Evolutionary conservation across 2,329 filamentous ascomycete species (phyloP).

Genomic region (Hymenoscyphus fraxineus): DNA sequence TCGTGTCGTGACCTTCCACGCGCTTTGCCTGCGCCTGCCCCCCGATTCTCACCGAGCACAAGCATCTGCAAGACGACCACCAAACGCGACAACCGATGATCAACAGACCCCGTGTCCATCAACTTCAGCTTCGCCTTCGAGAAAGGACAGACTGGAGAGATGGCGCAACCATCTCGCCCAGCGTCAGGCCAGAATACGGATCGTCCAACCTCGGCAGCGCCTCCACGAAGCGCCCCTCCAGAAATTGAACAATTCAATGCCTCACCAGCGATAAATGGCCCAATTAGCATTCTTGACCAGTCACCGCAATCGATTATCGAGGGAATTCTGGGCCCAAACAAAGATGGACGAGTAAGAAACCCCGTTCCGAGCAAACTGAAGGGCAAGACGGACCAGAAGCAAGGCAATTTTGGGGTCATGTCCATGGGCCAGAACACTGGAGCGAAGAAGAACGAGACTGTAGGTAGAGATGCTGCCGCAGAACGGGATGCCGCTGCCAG

Average conservation of each 20-base stretch:
- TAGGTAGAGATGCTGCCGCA: slow-evolving; percentile 43
- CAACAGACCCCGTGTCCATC: slow-evolving; percentile 2
- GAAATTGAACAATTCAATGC: slow-evolving; percentile 23
- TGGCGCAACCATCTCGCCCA: slow-evolving; percentile 29
- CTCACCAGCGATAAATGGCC: slow-evolving; percentile 39
- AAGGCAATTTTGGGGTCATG: slow-evolving; percentile 61
- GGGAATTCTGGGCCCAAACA: slow-evolving; percentile 36
- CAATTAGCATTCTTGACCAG: slow-evolving; percentile 55
- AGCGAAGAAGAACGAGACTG: slow-evolving; percentile 35
- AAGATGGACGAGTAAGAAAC: slow-evolving; percentile 51
- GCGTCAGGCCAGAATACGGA: slow-evolving; percentile 26
- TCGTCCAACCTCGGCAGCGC: slow-evolving; percentile 16
- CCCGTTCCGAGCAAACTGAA: slow-evolving; percentile 61
- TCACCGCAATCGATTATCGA: slow-evolving; percentile 27
- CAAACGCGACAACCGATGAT: slow-evolving; percentile 18
- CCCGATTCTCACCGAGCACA: not conserved
- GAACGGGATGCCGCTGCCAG: slow-evolving; percentile 55
- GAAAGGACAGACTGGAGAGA: slow-evolving; percentile 13
- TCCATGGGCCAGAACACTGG: slow-evolving; percentile 50
- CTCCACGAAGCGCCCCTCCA: slow-evolving; percentile 20
- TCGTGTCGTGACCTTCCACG: slow-evolving; percentile 22
- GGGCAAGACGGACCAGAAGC: slow-evolving; percentile 52
- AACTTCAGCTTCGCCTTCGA: slow-evolving; percentile 3
- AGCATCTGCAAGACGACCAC: not conserved
- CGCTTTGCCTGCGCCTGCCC: slow-evolving; percentile 1